Base-by-base conservation (phyloP, 108 stramenopile species). In the Cyclotella sp. region DNA sequence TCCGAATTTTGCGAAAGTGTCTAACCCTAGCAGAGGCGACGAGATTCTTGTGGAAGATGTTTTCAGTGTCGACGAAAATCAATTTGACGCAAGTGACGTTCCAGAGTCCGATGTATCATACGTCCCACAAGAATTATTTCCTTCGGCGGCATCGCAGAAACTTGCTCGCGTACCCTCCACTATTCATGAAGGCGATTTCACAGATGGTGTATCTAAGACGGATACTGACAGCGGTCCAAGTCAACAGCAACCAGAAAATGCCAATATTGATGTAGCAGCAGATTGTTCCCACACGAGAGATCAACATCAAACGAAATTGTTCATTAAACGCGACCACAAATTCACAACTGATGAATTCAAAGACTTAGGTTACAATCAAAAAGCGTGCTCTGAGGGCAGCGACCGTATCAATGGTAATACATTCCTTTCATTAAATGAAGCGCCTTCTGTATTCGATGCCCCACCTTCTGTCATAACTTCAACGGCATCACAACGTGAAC, bases 1-100 rank as follows among this genome's bases (percentile, higher is more conserved):
- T 13, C 29, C 14, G 34, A 9, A 34, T 39, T 24, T 1, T 22
- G 24, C 0, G 1, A 55, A 1, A 9, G 12, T 24, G 24, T 57
- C 60, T 34, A 30, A 61, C 12, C 34, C 14, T 5, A 64, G 45
- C 6, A 13, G 24, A 44, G 26, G 34, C 21, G 22, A 46, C 28
- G 43, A 45, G 12, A 46, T 64, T 19, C 13, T 46, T 3, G 63
- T 64, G 26, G 63, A 64, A 45, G 63, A 64, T 64, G 63, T 64
- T 10, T 1, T 47, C 0, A 64, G 63, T 45, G 26, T 45, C 44
- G 63, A 64, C 26, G 63, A 46, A 13, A 45, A 64, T 47, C 19
- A 44, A 47, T 0, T 24, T 27, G 45, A 16, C 4, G 24, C 45
- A 19, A 64, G 63, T 22, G 21, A 11, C 28, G 45, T 16, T 58